phyloP scores from a whole-genome alignment of 306 rosid genomes.

The Ziziphus jujuba region DNA sequence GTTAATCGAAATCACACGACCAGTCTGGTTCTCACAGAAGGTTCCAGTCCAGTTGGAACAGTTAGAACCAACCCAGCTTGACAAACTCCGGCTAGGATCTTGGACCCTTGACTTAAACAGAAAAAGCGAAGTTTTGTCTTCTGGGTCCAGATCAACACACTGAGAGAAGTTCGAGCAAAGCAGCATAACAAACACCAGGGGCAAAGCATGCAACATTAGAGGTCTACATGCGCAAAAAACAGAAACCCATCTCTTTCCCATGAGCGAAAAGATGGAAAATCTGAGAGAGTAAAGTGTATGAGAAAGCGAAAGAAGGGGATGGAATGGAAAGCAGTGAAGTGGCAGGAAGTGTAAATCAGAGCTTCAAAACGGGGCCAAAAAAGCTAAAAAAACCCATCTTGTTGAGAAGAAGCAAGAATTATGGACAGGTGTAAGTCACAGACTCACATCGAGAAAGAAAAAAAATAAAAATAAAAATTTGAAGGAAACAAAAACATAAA shows the following conservation, averaged over 20 bases:
- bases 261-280: conserved; percentile 15
- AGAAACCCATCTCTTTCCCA: conserved; percentile 43
- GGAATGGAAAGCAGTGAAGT: conserved; percentile 9
- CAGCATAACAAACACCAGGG: conserved; percentile 41
- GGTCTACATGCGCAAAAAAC: conserved; percentile 16
- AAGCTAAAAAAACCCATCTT: conserved; percentile 18
- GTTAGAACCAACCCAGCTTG: conserved; percentile 77
- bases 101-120: conserved; percentile 48
- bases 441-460: not conserved
- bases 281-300: not conserved
- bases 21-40: conserved; percentile 67
- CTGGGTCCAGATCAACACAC: conserved; percentile 57
- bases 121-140: conserved; percentile 64
- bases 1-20: conserved; percentile 67
- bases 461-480: not conserved
- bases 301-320: conserved; percentile 1
- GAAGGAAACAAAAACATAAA: not conserved
- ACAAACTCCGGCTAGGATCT: conserved; percentile 62
- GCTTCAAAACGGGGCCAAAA: conserved; percentile 2
- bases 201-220: conserved; percentile 30
- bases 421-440: conserved; percentile 18
- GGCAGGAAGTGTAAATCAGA: conserved; percentile 23
- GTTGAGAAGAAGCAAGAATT: conserved; percentile 5
- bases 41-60: conserved; percentile 80
- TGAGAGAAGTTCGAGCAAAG: conserved; percentile 34